A percentile compares a stretch with the other conserved stretches of the same genome.
These are phyloP conservation scores for Populus nigra DNA, from an alignment of 345 rosid genomes.

Conservation along the genomic window DNA sequence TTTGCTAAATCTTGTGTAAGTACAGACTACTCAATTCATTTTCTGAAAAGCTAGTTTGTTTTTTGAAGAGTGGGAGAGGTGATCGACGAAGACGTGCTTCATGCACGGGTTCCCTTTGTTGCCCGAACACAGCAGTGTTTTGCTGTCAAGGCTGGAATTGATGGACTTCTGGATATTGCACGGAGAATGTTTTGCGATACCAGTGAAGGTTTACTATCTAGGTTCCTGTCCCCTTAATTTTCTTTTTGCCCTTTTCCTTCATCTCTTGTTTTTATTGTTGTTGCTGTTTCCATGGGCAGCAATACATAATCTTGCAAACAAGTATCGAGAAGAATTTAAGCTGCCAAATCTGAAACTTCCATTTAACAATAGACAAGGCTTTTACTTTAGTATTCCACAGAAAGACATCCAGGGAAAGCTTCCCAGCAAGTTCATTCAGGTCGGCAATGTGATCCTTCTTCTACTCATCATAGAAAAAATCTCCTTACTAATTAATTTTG, in stretches of 20 bases:
- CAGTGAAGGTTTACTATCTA: constrained; percentile 69
- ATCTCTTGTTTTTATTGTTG: constrained; percentile 5
- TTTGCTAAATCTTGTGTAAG: neutral
- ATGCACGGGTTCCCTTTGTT: constrained; percentile 88
- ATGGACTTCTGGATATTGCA: constrained; percentile 90
- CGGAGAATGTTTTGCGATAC: constrained; percentile 93
- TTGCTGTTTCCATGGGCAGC: constrained; percentile 44
- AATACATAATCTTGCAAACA: constrained; percentile 85
- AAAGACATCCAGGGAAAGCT: constrained; percentile 88
- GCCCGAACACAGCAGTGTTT: constrained; percentile 99
- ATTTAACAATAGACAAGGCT: constrained; percentile 96
- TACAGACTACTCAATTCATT: constrained; percentile 10
- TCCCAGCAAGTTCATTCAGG: constrained; percentile 94
- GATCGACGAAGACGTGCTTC: constrained; percentile 93
- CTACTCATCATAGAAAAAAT: constrained; percentile 4
- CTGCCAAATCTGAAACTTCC: constrained; percentile 90
- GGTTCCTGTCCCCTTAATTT: neutral
- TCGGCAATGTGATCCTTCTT: constrained; percentile 21
- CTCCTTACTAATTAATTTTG: constrained; percentile 18
- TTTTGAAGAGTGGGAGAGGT: constrained; percentile 68
- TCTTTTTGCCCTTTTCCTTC: neutral
- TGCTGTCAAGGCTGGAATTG: constrained; percentile 93
- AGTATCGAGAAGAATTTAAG: constrained; percentile 80
- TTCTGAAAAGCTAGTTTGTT: neutral
- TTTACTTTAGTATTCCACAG: constrained; percentile 85